These are phyloP conservation scores for Arachis stenosperma DNA, from an alignment of 306 rosid genomes.

Conservation along the genomic window DNA sequence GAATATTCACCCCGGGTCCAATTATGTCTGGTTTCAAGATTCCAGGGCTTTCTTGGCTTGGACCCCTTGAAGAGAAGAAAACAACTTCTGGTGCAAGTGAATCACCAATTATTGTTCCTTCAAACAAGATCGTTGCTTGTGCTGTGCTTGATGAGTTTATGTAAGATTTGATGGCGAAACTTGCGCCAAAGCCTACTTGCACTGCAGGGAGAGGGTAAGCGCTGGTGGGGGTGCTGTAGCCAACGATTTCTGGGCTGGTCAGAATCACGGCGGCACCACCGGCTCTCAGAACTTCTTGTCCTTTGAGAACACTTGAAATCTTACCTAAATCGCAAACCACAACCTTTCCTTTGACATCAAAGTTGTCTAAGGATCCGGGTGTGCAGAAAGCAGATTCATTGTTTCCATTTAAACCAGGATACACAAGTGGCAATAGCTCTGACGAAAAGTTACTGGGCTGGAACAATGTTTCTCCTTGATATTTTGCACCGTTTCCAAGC, in stretches of 20 bases:
- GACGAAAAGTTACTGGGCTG: conserved; percentile 45
- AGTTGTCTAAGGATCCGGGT: conserved; percentile 36
- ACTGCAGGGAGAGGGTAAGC: conserved; percentile 54
- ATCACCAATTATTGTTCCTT: conserved; percentile 59
- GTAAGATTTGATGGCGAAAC: conserved; percentile 47
- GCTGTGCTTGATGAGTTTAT: conserved; percentile 47
- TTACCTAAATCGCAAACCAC: conserved; percentile 57
- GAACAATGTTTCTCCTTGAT: conserved; percentile 49
- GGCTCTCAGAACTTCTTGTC: conserved; percentile 42
- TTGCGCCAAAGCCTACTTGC: conserved; percentile 45
- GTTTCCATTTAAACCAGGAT: conserved; percentile 40
- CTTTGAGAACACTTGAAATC: background rate
- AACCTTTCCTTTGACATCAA: conserved; percentile 51
- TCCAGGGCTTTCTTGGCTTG: conserved; percentile 50
- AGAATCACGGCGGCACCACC: conserved; percentile 64
- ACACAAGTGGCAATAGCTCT: conserved; percentile 47
- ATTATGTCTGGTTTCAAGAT: conserved; percentile 65
- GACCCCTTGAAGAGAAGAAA: conserved; percentile 67
- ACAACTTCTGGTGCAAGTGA: conserved; percentile 45
- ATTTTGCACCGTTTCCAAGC: conserved; percentile 57
- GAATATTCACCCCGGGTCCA: conserved; percentile 60
- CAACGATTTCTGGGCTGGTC: background rate
- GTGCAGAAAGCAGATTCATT: conserved; percentile 29
- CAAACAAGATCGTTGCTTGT: conserved; percentile 44
- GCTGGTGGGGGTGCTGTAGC: conserved; percentile 38